Evolutionary conservation across 208 protist genomes (phyloP).

Genomic region (Trypanosoma rangeli): DNA sequence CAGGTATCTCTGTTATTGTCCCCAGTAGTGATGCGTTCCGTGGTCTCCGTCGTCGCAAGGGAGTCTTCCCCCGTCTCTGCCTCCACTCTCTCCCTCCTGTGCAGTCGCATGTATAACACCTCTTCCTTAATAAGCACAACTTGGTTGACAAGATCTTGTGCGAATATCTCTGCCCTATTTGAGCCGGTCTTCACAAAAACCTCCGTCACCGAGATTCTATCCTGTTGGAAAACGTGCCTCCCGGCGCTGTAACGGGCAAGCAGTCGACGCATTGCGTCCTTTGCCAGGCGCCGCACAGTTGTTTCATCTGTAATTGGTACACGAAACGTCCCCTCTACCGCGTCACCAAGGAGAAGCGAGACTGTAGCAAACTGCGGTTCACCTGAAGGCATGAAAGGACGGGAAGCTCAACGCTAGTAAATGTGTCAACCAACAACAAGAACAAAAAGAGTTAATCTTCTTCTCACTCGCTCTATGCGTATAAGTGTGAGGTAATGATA

Average conservation of each 20-base stretch:
- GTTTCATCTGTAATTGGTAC: conserved; percentile 70
- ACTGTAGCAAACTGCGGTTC: conserved; percentile 83
- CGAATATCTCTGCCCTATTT: conserved; percentile 75
- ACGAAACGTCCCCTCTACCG: conserved; percentile 48
- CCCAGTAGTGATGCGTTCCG: background rate
- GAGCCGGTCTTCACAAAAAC: conserved; percentile 63
- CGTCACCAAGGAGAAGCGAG: conserved; percentile 48
- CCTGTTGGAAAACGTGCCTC: conserved; percentile 18
- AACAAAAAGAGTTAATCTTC: too few species aligned
- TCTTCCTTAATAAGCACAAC: conserved; percentile 61
- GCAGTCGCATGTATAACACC: conserved; percentile 67
- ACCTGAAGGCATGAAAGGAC: conserved; percentile 3
- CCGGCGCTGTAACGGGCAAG: conserved; percentile 41
- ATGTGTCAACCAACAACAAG: background rate
- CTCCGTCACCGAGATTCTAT: conserved; percentile 56
- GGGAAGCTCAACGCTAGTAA: background rate
- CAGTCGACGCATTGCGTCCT: conserved; percentile 80
- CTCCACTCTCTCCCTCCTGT: conserved; percentile 5
- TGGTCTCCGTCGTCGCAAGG: background rate
- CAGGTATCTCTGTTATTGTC: background rate
- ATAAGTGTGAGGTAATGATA: too few species aligned
- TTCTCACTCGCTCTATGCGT: background rate
- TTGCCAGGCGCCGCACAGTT: conserved; percentile 76
- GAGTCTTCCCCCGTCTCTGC: background rate
- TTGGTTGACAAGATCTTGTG: conserved; percentile 63